Base-by-base conservation (phyloP, 495 filamentous ascomycete genomes). In the Aspergillus kassunensis region DNA sequence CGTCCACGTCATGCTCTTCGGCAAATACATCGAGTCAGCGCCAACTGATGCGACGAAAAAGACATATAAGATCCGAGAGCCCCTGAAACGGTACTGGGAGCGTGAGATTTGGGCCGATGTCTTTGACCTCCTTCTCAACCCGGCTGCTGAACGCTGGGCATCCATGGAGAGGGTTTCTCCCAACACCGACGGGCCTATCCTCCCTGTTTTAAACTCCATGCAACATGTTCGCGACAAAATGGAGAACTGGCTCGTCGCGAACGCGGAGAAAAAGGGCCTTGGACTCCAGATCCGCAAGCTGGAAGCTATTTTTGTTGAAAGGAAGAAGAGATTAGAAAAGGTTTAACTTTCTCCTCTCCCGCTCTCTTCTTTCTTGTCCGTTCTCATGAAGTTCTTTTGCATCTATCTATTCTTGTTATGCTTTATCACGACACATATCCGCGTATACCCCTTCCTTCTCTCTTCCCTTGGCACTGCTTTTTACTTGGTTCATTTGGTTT, bases 21-120 rank as follows among this genome's bases (percentile, higher is more conserved):
- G 93, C 6, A 88, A 88, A 61, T 96, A 97, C 71, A 90, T 98
- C 54, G 90, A 97, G 60, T 93, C 89, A 13, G 70, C 81, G 10
- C 74, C 76, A 2, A 77, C 77, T 4, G 77, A 53, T 15, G 75
- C 75, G 1, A 63, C 65, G n/a, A 74, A 69, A 0, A 76, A 73
- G 12, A 80, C 78, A 16, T 91, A 87, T 58, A 77, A 75, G 31
- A 83, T 96, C 47, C 78, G 81, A 25, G 90, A 95, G 44, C 75
- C 73, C 1, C 64, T 97, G 48, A 97, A 97, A 70, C 66, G 93
- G 19, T 97, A 97, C 65, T 97, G 93, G 93, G 90, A 97, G 73
- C 84, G 82, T 44, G 90, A 95, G 47, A 79, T 98, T 44, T 97
- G 95, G 93, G 70, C 49, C 1, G 80, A 87, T 49, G 78, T 87